phyloP scores from a whole-genome alignment of 108 stramenopile species.

The Cyclotella cryptica region DNA sequence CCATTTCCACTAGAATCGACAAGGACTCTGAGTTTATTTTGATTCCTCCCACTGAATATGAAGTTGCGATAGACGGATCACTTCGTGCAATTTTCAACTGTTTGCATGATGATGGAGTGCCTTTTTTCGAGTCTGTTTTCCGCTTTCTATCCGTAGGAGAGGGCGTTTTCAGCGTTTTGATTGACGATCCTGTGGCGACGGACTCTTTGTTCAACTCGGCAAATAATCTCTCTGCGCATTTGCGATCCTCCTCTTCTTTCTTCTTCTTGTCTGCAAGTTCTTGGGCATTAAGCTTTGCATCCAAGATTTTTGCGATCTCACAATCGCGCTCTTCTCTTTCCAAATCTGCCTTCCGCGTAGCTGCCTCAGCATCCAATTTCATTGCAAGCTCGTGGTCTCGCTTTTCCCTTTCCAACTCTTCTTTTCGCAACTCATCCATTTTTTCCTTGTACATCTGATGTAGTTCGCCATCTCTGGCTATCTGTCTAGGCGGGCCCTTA shows the following conservation, averaged over 20 bases:
- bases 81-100: too few relatives aligned
- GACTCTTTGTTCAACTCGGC: too few relatives aligned
- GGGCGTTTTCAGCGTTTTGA: too few relatives aligned
- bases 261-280: too few relatives aligned
- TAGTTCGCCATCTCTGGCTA: not conserved
- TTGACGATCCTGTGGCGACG: too few relatives aligned
- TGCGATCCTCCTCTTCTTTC: too few relatives aligned
- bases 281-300: too few relatives aligned
- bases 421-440: not conserved
- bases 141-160: too few relatives aligned
- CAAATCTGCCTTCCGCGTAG: not conserved
- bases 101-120: too few relatives aligned
- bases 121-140: too few relatives aligned
- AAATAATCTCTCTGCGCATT: too few relatives aligned
- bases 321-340: not conserved
- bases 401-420: not conserved
- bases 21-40: not conserved
- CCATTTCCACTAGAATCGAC: constrained; percentile 36
- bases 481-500: not conserved
- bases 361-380: not conserved
- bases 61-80: not conserved
- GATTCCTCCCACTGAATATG: not conserved
- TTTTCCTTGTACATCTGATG: not conserved
- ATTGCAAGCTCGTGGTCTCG: constrained; percentile 14
- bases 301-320: not conserved